These are phyloP conservation scores for Glycine tomentella DNA, from an alignment of 306 rosid genomes.

Conservation along the genomic window DNA sequence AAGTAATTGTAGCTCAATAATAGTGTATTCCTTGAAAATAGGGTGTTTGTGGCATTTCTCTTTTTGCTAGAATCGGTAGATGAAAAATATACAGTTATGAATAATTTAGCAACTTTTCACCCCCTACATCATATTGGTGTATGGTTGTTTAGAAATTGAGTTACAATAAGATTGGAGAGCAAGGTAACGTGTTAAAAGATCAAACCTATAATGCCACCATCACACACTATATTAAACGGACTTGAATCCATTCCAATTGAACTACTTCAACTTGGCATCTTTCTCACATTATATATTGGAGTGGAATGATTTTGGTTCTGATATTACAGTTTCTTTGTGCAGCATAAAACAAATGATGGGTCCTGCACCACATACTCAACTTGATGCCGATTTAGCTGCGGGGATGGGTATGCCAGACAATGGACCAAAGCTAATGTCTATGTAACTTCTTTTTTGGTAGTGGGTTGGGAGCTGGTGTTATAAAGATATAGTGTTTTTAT, in stretches of 20 bases:
- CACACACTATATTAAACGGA: background rate
- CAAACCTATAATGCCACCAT: background rate
- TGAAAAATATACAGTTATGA: background rate
- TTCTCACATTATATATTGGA: background rate
- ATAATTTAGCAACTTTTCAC: background rate
- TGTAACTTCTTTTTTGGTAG: conserved; percentile 37
- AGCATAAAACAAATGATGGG: conserved; percentile 80
- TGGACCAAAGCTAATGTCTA: conserved; percentile 90
- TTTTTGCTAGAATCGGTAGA: background rate
- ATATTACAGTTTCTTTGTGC: conserved; percentile 47
- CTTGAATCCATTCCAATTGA: background rate
- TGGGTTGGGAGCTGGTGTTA: conserved; percentile 14
- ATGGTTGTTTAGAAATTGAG: conserved; percentile 5
- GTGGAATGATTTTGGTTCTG: conserved; percentile 31
- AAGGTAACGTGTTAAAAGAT: background rate
- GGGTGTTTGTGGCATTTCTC: no score
- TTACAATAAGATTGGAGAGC: background rate
- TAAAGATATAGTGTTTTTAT: background rate
- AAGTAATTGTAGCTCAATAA: no score
- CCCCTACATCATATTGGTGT: background rate
- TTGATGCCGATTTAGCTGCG: conserved; percentile 89
- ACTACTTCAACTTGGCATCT: background rate
- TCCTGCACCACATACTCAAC: conserved; percentile 90
- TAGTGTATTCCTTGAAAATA: no score
- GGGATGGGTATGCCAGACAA: conserved; percentile 99